Conservation (phyloP, 331 rosid genomes). For the Saraca asoca region DNA sequence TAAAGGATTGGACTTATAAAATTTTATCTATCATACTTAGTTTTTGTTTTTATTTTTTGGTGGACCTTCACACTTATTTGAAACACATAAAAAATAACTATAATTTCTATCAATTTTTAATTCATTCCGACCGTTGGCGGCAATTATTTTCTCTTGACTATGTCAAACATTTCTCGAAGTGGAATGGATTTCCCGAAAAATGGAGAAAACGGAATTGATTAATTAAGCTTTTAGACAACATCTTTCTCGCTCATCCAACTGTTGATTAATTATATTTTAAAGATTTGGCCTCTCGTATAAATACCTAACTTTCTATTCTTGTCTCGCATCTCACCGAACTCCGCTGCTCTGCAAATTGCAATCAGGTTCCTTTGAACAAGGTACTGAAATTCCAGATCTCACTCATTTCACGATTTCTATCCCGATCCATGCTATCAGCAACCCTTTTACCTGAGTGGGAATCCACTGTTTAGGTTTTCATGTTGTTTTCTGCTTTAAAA, state of each 20-base stretch:
- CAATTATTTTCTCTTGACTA: too few species aligned
- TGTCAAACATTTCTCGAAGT: too few species aligned
- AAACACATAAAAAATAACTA: too few species aligned
- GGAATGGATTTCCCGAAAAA: too few species aligned
- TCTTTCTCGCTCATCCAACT: neutral
- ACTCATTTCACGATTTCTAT: neutral
- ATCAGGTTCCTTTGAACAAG: neutral
- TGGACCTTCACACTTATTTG: too few species aligned
- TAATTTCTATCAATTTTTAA: too few species aligned
- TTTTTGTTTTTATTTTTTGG: too few species aligned
- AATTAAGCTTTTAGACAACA: too few species aligned
- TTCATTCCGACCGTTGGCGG: too few species aligned
- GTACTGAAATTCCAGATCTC: slow-evolving; percentile 10
- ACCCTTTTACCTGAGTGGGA: neutral
- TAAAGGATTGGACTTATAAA: too few species aligned
- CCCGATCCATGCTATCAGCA: neutral
- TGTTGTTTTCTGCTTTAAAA: neutral
- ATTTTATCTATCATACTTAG: too few species aligned
- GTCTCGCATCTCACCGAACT: neutral
- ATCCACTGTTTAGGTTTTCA: neutral
- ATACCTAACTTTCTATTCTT: neutral
- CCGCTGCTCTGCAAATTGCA: neutral
- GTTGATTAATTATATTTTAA: neutral
- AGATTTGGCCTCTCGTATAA: neutral
- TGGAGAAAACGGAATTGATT: too few species aligned